Evolutionary conservation across 352 stramenopile genomes (phyloP), one percentile per base, ranked within the genome.

Genomic region (Phytophthora uliginosa): DNA sequence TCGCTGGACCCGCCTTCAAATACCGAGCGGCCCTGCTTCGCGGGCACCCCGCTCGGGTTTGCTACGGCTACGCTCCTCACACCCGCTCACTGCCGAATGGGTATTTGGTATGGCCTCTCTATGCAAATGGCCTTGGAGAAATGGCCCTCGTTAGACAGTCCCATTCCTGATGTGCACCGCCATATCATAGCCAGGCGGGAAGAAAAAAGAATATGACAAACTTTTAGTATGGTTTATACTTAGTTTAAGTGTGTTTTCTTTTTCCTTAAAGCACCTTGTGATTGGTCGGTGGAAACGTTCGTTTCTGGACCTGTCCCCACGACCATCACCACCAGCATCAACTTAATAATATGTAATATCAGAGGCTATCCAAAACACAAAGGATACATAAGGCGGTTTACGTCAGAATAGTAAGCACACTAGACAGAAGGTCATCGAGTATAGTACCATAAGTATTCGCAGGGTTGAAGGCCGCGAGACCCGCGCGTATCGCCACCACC

Each of bases 171-270:
- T 47, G 15, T 47, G 38, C 15, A 47, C 38, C 17, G 4, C 6
- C 18, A 18, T 45, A 31, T 0, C 53, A 59, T 45, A 59, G 38
- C 34, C 24, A 18, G 10, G 24, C 28, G 24, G 17, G 4, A 18
- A 22, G n/a, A 26, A 28, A 61, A 52, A 53, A 53, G 36, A 63
- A 63, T 50, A 12, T 52, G 7, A 13, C 56, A 26, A 28, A 12
- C 2, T 17, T 63, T 63, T 53, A 26, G 36, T 63, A 63, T 63
- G 12, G 36, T 3, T 0, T 0, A 63, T 63, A 63, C 20, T 24
- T 53, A 7, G 10, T 15, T 52, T 34, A 36, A 63, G 17, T 22
- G 42, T 50, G 42, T 50, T 50, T 50, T 50, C 42, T 50, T 50
- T 50, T 50, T 50, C 18, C 6, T 45, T 17, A 50, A 50, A 17